A percentile compares a stretch with the other conserved stretches of the same genome.
Conservation (phyloP, 129 eudicot species). For the Sambucus nigra region DNA sequence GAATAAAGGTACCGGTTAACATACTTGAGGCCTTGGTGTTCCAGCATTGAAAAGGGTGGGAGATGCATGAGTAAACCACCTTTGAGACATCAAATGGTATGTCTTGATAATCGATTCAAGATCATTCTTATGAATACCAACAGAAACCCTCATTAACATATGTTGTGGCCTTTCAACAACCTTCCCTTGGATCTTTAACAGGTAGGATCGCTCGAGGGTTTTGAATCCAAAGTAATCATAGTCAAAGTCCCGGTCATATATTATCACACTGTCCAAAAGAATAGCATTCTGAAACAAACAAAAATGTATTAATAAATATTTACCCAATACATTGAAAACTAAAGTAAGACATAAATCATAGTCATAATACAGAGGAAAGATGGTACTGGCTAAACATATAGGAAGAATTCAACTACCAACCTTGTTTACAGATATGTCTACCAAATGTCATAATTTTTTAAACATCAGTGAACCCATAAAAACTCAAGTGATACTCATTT, state of each 20-base stretch:
- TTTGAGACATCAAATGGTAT: conserved; percentile 89
- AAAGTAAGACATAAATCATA: too few species aligned
- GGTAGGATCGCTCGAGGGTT: conserved; percentile 94
- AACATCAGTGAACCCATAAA: too few species aligned
- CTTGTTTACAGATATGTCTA: too few species aligned
- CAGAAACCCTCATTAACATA: conserved; percentile 96
- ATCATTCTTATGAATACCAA: conserved; percentile 84
- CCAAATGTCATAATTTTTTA: too few species aligned
- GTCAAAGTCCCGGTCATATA: conserved; percentile 92
- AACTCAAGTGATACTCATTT: too few species aligned
- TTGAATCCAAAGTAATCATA: conserved; percentile 95
- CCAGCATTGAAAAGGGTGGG: conserved; percentile 98
- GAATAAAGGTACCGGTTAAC: too few species aligned
- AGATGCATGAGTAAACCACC: conserved; percentile 99
- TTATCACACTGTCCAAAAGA: conserved; percentile 87
- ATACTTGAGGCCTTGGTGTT: conserved; percentile 94
- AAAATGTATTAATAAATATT: too few species aligned
- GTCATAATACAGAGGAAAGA: too few species aligned
- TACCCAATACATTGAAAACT: too few species aligned
- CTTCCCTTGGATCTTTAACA: conserved; percentile 63
- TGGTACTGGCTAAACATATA: too few species aligned
- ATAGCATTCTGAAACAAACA: conserved; percentile 60
- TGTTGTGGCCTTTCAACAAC: conserved; percentile 98
- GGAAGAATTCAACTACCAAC: too few species aligned
- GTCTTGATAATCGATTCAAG: conserved; percentile 78